Percentiles rank a stretch among this genome's conserved stretches.
These are phyloP conservation scores for Globisporangium perplexum DNA, from an alignment of 352 stramenopile species.

Conservation along the genomic window DNA sequence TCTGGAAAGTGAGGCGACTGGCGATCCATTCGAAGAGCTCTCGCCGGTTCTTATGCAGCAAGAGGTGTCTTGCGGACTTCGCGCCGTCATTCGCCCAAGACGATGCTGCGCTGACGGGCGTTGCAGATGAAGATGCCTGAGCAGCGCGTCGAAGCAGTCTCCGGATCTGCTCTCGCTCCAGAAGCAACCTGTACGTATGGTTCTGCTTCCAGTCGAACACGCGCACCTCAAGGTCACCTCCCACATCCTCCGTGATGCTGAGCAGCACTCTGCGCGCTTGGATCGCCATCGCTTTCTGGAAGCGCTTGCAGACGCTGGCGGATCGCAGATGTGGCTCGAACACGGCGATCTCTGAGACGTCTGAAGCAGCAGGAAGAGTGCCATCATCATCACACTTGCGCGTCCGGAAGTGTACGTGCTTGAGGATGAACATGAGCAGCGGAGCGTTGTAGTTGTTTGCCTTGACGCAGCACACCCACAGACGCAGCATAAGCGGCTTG, in stretches of 20 bases:
- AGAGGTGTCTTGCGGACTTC: conserved; percentile 8
- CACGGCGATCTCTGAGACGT: background rate
- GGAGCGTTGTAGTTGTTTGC: conserved; percentile 53
- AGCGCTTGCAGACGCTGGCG: conserved; percentile 6
- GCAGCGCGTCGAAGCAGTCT: conserved; percentile 17
- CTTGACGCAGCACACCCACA: conserved; percentile 68
- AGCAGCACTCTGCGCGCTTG: conserved; percentile 41
- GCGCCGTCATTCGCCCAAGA: too few species aligned
- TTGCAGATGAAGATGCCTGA: too few species aligned
- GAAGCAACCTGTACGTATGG: conserved; percentile 29
- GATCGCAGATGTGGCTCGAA: conserved; percentile 6
- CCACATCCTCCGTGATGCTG: conserved; percentile 27
- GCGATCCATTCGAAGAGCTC: conserved; percentile 53
- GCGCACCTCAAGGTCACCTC: conserved; percentile 36
- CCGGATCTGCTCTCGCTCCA: conserved; percentile 47
- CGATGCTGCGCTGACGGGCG: too few species aligned
- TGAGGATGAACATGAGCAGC: conserved; percentile 40
- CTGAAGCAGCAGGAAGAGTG: background rate
- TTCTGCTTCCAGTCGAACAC: conserved; percentile 38
- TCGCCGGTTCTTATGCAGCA: conserved; percentile 32
- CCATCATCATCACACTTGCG: background rate
- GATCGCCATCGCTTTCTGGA: conserved; percentile 26
- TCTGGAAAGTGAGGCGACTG: conserved; percentile 48
- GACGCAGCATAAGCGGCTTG: conserved; percentile 42
- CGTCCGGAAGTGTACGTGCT: conserved; percentile 24